A percentile compares a stretch with the other conserved stretches of the same genome.
These are phyloP conservation scores for Durio zibethinus DNA, from an alignment of 345 rosid species.

Conservation along the genomic window DNA sequence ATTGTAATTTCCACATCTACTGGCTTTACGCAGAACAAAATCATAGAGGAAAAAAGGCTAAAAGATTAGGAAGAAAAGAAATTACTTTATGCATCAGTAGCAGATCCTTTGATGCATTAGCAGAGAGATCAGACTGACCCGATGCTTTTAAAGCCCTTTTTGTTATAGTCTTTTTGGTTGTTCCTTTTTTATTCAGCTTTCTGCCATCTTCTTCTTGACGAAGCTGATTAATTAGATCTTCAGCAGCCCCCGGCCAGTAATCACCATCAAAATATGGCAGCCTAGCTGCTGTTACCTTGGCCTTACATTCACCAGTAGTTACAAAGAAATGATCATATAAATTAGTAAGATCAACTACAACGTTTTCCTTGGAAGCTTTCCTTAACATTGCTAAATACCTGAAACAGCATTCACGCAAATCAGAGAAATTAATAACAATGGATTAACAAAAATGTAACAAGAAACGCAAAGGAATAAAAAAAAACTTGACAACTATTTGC, in stretches of 20 bases:
- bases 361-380: constrained; percentile 80
- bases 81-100: constrained; percentile 93
- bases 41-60: constrained; percentile 9
- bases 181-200: constrained; percentile 84
- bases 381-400: constrained; percentile 92
- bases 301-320: constrained; percentile 78
- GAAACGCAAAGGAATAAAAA: neutral
- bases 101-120: constrained; percentile 85
- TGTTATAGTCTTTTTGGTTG: constrained; percentile 74
- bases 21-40: neutral
- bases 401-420: constrained; percentile 15
- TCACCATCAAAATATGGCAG: constrained; percentile 99
- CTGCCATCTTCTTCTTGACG: constrained; percentile 94
- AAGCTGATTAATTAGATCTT: constrained; percentile 84
- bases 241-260: constrained; percentile 99
- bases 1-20: neutral
- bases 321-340: constrained; percentile 90
- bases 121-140: constrained; percentile 90
- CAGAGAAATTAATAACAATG: constrained; percentile 8
- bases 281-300: constrained; percentile 96
- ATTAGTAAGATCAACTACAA: constrained; percentile 81
- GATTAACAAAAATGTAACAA: neutral
- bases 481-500: constrained; percentile 14
- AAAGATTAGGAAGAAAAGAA: constrained; percentile 11
- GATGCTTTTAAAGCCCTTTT: constrained; percentile 98